Base-by-base conservation (phyloP, 2,329 filamentous ascomycete species). In the Penicillium nordicum region DNA sequence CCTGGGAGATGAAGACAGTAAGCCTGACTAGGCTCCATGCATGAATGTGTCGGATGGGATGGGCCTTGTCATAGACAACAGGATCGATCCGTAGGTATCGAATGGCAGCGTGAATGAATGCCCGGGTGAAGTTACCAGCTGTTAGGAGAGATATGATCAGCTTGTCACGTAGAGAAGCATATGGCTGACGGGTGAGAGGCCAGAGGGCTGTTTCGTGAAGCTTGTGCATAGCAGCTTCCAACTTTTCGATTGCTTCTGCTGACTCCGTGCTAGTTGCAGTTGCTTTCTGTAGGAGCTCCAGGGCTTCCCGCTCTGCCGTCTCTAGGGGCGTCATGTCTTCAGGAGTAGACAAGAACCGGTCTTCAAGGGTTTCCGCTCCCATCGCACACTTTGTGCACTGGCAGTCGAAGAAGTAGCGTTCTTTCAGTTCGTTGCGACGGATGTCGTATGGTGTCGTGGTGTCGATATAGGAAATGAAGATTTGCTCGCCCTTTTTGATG, bases 391-490 rank as follows among this genome's bases (percentile, higher is more conserved):
- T 81, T 6, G 65, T 57, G 63, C 85, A 88, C 40, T 66, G 66
- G 70, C 85, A 88, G 14, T 70, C 72, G 69, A 88, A 88, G 67
- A 80, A 83, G 73, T 85, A 88, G 29, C 80, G 76, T 25, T 76
- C 70, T 45, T 71, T 70, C 1, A 88, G 76, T 62, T 85, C 80
- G 2, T 69, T 69, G 59, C 80, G 81, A 3, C 85, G 80, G n/a
- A 75, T 72, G 9, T 72, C 62, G 27, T 75, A 77, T 0, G 83
- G 79, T 38, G 80, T 78, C 0, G 80, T 84, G 36, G 75, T 74
- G 63, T 88, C 85, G 58, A 85, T 76, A 65, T 88, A 88, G 3
- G 83, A 82, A 57, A 87, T 82, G 62, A 79, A 82, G 30, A 88
- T 76, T 66, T 88, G 84, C 30, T 84, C 80, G 58, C 78, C 79